Evolutionary conservation across 1,139 yeast genomes (phyloP).

Genomic region (Hanseniaspora uvarum): DNA sequence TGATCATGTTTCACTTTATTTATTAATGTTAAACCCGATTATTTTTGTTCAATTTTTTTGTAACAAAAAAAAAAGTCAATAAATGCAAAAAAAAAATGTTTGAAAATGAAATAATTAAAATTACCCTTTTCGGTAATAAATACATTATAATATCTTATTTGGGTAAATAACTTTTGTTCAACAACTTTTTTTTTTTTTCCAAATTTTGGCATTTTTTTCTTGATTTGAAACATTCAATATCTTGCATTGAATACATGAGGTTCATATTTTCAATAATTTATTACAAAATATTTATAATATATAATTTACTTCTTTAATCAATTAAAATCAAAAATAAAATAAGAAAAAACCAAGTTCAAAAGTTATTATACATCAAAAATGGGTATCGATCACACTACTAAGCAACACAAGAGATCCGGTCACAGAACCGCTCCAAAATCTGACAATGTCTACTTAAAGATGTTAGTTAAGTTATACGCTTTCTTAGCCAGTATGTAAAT

Average conservation of each 20-base stretch:
- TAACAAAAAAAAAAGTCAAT: not conserved
- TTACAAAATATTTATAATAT: too few species aligned
- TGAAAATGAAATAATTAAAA: too few species aligned
- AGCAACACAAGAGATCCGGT: slow-evolving; percentile 91
- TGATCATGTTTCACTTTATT: not conserved
- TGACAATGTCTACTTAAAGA: slow-evolving; percentile 95
- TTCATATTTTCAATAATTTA: too few species aligned
- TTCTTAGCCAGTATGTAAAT: slow-evolving; percentile 93
- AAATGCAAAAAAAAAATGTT: too few species aligned
- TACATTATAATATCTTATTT: not conserved
- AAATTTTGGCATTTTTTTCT: not conserved
- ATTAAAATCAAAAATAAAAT: not conserved
- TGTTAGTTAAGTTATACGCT: slow-evolving; percentile 95
- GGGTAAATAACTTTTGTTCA: not conserved
- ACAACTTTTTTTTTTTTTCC: not conserved
- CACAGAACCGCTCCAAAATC: slow-evolving; percentile 99
- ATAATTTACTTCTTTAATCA: not conserved
- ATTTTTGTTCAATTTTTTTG: not conserved
- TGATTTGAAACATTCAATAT: too few species aligned
- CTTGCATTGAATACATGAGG: too few species aligned
- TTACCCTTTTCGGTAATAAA: too few species aligned
- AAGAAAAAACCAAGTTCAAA: slow-evolving; percentile 10
- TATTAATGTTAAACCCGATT: not conserved
- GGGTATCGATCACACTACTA: slow-evolving; percentile 98
- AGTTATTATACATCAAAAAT: slow-evolving; percentile 34